Evolutionary conservation across 2,329 filamentous ascomycete species (phyloP), one percentile per base, ranked within the genome.

Genomic region (Colletotrichum euphorbiae): DNA sequence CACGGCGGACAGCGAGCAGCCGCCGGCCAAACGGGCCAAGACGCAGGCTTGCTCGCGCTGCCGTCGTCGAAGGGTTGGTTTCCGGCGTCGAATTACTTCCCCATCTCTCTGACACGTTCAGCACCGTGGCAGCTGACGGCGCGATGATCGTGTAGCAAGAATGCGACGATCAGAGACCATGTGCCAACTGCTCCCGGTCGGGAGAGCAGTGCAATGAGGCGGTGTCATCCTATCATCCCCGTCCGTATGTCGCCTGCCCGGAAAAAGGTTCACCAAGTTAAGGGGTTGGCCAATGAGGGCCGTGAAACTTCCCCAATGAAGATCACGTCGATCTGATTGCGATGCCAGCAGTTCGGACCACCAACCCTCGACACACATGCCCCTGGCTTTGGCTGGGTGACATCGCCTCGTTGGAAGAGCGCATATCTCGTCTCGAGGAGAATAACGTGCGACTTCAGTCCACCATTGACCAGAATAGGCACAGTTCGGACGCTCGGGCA

Each of bases 121-220:
- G 52, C 28, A 55, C 52, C 36, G 24, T 24, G 36, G 36, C 31
- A 56, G 28, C 11, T 24, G 17, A 42, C 45, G 4, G 19, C 15
- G 51, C 15, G 51, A 55, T 21, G 17, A 52, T 46, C 13, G 0
- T 31, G n/a, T 52, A 52, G 58, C 71, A 74, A 60, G 72, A 71
- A 57, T 73, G 73, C 42, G 73, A 72, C 38, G 72, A 72, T 21
- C 50, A 48, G 6, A 65, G 74, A 3, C 73, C 74, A 4, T 74
- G 72, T 62, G 68, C 69, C 15, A 75, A 73, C 50, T 74, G 73
- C 59, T 70, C 69, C 51, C 71, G 70, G 57, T 72, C 72, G 2
- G 73, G 73, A 5, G 62, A 68, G 64, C 70, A 71, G 46, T 73
- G 71, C 42, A 62, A 6, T 28, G 59, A 51, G 38, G 59, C 46